Base-by-base conservation (phyloP, 2,329 filamentous ascomycete genomes). In the Fusarium nygamai region DNA sequence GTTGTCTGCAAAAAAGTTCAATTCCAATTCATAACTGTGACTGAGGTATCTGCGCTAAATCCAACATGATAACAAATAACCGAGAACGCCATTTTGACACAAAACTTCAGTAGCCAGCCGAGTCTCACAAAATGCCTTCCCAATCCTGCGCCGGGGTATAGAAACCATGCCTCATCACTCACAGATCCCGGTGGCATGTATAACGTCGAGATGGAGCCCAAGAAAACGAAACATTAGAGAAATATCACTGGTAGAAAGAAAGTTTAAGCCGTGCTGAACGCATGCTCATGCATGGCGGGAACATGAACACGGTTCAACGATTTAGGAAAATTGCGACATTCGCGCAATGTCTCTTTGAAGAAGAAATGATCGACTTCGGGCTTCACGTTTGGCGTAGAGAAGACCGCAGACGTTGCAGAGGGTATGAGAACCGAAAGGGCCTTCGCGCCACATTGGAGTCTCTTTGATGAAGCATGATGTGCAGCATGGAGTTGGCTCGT, bases 111-210 rank as follows among this genome's bases (percentile, higher is more conserved):
- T 39, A 39, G 58, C 41, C 38, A 64, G 58, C 66, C 38, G 65
- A 61, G 50, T 69, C 38, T 57, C 48, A 57, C 58, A 69, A 64
- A 64, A 64, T 56, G 48, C 33, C 19, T n/a, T 69, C 43, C 50
- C 44, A 64, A 64, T 64, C 50, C 36, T 69, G 65, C 65, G 65
- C 50, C 58, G 17, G 65, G 65, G 67, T 69, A 69, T 69, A 69
- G n/a, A 8, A 69, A 69, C 67, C 67, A 39, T 69, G 20, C 50
- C 67, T 69, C 67, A 51, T 69, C 67, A 69, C 65, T 48, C 38
- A 12, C 6, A 33, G 31, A 64, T 39, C 39, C 9, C 33, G 31
- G 20, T 27, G 29, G 29, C 29, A 29, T 20, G 46, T 36, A 38
- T 24, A 27, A 29, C 6, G 22, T 24, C 33, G 27, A 29, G 20